Evolutionary conservation across 768 basidiomycete genomes (phyloP).

Genomic region (Suillus spraguei): DNA sequence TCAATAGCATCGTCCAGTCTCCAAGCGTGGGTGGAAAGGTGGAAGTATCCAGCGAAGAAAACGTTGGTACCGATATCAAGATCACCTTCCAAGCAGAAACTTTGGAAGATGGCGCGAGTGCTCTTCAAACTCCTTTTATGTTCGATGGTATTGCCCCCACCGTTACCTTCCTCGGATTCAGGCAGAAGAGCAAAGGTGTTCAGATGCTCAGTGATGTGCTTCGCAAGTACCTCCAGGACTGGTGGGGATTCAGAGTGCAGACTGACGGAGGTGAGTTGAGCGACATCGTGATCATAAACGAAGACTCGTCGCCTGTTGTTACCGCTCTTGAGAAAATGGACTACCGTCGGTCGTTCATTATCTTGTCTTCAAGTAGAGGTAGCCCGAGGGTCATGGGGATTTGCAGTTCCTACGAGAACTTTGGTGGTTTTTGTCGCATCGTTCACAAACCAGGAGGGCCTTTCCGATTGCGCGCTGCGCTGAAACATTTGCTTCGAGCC

Average conservation of each 20-base stretch:
- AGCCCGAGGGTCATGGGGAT: slow-evolving; percentile 62
- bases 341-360: slow-evolving; percentile 65
- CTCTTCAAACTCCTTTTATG: slow-evolving; percentile 49
- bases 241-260: slow-evolving; percentile 73
- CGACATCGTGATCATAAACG: slow-evolving; percentile 82
- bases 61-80: slow-evolving; percentile 88
- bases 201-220: slow-evolving; percentile 67
- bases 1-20: slow-evolving; percentile 88
- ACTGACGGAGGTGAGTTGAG: slow-evolving; percentile 47
- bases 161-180: slow-evolving; percentile 76
- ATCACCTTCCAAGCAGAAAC: slow-evolving; percentile 78
- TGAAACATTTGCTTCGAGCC: slow-evolving; percentile 49
- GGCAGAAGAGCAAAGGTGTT: slow-evolving; percentile 60
- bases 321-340: slow-evolving; percentile 61
- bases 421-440: slow-evolving; percentile 88
- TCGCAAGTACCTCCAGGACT: slow-evolving; percentile 63
- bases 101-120: slow-evolving; percentile 40
- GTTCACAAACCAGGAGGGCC: slow-evolving; percentile 91
- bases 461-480: slow-evolving; percentile 61
- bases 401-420: slow-evolving; percentile 70
- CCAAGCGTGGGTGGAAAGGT: slow-evolving; percentile 88
- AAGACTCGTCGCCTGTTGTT: slow-evolving; percentile 62
- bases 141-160: slow-evolving; percentile 46
- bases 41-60: slow-evolving; percentile 93
- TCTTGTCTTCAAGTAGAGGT: slow-evolving; percentile 73